Evolutionary conservation across 1,139 yeast species (phyloP).

Genomic region (Suhomyces atakaporum): DNA sequence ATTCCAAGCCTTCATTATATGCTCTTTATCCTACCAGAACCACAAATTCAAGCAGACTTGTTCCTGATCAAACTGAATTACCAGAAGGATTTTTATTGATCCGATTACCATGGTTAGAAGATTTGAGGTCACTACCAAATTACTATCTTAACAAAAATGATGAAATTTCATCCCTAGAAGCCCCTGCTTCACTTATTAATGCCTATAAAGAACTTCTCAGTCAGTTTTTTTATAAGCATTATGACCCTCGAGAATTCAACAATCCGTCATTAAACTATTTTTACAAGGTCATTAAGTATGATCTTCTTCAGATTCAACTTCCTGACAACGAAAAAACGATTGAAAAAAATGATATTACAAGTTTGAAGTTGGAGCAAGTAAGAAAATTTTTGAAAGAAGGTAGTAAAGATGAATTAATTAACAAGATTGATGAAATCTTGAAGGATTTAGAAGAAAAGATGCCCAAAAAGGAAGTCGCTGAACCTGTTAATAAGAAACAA

Average conservation of each 20-base stretch:
- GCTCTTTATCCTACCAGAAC: constrained; percentile 59
- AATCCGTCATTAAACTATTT: constrained; percentile 74
- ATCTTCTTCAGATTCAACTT: constrained; percentile 62
- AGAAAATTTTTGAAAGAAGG: constrained; percentile 13
- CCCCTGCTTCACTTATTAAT: constrained; percentile 14
- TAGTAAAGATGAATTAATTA: constrained; percentile 12
- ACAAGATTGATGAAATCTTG: constrained; percentile 20
- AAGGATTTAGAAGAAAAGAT: constrained; percentile 12
- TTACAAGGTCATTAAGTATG: constrained; percentile 64
- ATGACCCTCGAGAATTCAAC: constrained; percentile 58
- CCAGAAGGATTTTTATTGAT: constrained; percentile 67
- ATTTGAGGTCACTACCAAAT: constrained; percentile 53
- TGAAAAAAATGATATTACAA: constrained; percentile 21
- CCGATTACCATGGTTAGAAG: constrained; percentile 65
- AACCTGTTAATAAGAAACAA: constrained; percentile 19
- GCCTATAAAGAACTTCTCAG: constrained; percentile 39
- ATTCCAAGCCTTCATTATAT: constrained; percentile 59
- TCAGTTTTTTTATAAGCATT: constrained; percentile 44
- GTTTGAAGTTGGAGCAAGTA: constrained; percentile 17
- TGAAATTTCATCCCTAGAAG: constrained; percentile 1
- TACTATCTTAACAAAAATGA: constrained; percentile 14
- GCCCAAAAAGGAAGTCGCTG: constrained; percentile 16
- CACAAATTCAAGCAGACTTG: constrained; percentile 19
- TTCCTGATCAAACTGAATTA: constrained; percentile 23
- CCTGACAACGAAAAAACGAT: constrained; percentile 29